Percentiles rank a stretch among this genome's conserved stretches.
phyloP scores from a whole-genome alignment of 331 rosid genomes.

The Cydonia oblonga region DNA sequence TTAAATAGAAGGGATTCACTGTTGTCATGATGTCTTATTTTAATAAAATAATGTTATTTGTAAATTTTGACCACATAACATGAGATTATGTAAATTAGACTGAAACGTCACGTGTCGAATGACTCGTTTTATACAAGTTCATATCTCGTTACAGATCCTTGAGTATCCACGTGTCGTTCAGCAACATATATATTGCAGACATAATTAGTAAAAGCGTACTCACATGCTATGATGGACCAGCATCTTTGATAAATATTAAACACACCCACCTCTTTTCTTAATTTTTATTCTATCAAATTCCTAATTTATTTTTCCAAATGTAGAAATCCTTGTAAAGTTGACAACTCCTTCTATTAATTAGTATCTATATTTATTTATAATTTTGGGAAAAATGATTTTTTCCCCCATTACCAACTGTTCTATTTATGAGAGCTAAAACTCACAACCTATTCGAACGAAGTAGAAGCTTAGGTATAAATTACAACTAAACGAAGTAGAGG shows the following conservation, averaged over 20 bases:
- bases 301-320: neutral
- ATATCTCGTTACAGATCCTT: neutral
- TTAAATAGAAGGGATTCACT: neutral
- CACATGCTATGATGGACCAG: neutral
- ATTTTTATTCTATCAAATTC: neutral
- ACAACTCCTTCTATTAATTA: neutral
- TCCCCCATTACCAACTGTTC: neutral
- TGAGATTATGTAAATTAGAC: too few relatives aligned
- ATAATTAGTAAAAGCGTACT: neutral
- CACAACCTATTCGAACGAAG: neutral
- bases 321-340: neutral
- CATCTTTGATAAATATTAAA: neutral
- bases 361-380: too few relatives aligned
- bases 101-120: accelerated
- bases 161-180: neutral
- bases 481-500: too few relatives aligned
- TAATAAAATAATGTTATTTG: too few relatives aligned
- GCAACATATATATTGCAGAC: neutral
- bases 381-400: too few relatives aligned
- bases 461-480: neutral
- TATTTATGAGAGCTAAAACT: neutral
- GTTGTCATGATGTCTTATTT: too few relatives aligned
- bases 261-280: neutral
- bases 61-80: neutral
- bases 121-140: neutral